Evolutionary conservation across 495 filamentous ascomycete species (phyloP), one percentile per base, ranked within the genome.

Genomic region (Annulohypoxylon bovei): DNA sequence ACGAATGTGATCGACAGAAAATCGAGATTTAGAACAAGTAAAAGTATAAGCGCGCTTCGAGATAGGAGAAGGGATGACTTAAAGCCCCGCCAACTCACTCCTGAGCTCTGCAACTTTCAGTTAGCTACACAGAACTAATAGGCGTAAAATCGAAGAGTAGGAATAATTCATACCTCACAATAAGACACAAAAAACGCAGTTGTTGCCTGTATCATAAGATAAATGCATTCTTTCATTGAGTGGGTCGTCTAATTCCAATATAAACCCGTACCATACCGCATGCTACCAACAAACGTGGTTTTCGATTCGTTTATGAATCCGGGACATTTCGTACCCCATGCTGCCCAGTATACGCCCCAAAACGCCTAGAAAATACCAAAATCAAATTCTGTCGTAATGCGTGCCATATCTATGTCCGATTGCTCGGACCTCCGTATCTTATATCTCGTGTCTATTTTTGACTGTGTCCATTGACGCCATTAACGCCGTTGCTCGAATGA

Each of bases 401-500:
- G 30, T 53, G n/a, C 27, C n/a, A 28, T 53, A 20, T 53, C 32
- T 37, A 23, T 40, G 33, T 39, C 33, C 32, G 20, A 40, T 27
- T 27, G 53, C 53, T 56, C 53, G 7, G 14, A 39, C 32, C 32
- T 25, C 53, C 35, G 32, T 39, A 56, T n/a, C 20, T n/a, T 20
- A 35, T 37, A 9, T 56, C 18, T 56, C 18, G 32, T 56, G 32
- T 56, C 53, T 56, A 56, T 56, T 39, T 37, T 56, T 18, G 4
- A 6, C 2, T 22, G 49, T 68, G 53, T 25, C 64, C 54, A 20
- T 68, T 72, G 16, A 57, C 60, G 49, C 75, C 75, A 55, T 75
- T 72, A 16, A 47, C 55, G 27, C 65, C 71, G 14, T 73, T 78
- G 32, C 82, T 75, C 78, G 81, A 82, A 49, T 80, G 76, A 22